Conservation (phyloP, 345 rosid species). For the Kandelia obovata region DNA sequence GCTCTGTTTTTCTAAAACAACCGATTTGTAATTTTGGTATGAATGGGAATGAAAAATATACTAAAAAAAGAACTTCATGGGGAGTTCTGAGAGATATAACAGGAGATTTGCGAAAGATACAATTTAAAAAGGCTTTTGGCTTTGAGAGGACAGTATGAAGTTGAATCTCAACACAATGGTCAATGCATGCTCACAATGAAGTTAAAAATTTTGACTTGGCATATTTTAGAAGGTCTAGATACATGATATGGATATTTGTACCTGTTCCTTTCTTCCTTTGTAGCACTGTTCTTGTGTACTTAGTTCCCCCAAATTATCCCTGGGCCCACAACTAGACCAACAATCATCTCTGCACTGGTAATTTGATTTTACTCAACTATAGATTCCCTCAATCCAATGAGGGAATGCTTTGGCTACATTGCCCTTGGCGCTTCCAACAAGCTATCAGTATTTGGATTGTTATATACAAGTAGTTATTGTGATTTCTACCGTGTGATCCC, state of each 20-base stretch:
- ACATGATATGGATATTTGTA: background rate
- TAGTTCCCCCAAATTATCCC: constrained; percentile 2
- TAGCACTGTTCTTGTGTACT: background rate
- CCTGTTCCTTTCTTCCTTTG: background rate
- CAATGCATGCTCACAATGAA: constrained; percentile 14
- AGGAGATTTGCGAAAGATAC: constrained; percentile 34
- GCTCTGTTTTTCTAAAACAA: too few species aligned
- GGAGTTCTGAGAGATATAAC: constrained; percentile 24
- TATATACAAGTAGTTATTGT: too few species aligned
- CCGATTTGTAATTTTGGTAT: background rate
- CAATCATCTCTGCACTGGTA: too few species aligned
- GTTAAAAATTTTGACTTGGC: background rate
- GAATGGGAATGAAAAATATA: constrained; percentile 1
- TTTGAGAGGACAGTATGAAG: constrained; percentile 24
- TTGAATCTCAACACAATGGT: constrained; percentile 20
- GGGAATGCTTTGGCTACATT: background rate
- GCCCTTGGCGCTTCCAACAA: background rate
- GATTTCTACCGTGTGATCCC: background rate
- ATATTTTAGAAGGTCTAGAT: background rate
- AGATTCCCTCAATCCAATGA: background rate
- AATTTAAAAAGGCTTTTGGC: constrained; percentile 28
- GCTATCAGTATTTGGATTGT: too few species aligned
- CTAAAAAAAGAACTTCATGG: constrained; percentile 11
- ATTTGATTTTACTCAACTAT: background rate
- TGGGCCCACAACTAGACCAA: background rate